Conservation (phyloP, 2,329 filamentous ascomycete genomes). For the Juglanconis oblonga region DNA sequence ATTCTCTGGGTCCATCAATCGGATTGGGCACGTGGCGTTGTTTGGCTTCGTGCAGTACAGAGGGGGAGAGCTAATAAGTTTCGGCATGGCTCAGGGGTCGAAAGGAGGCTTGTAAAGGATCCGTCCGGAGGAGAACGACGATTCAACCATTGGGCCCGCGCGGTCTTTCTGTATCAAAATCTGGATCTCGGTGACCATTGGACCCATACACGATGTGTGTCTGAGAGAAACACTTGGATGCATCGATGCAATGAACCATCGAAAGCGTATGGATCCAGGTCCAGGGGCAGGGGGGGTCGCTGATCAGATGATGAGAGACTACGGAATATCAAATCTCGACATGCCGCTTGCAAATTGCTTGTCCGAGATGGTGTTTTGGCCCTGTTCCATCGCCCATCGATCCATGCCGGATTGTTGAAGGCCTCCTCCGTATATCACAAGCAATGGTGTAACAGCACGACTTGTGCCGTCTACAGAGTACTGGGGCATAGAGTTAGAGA, state of each 20-base stretch:
- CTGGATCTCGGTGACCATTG: conserved; percentile 4
- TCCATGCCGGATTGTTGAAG: conserved; percentile 14
- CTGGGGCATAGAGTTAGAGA: neutral
- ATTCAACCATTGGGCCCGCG: neutral
- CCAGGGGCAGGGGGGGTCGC: conserved; percentile 1
- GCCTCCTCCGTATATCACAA: neutral
- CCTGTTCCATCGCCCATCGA: conserved; percentile 16
- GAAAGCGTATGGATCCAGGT: conserved; percentile 7
- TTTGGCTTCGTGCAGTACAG: conserved; percentile 11
- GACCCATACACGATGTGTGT: conserved; percentile 7
- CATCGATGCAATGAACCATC: conserved; percentile 8
- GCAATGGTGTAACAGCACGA: conserved; percentile 4
- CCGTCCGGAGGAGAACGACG: neutral
- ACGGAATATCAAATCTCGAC: conserved; percentile 2
- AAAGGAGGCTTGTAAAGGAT: conserved; percentile 11
- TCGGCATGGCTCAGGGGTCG: conserved; percentile 20
- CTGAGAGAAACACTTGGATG: conserved; percentile 4
- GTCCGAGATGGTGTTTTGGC: conserved; percentile 16
- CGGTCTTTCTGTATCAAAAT: neutral
- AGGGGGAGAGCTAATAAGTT: conserved; percentile 13
- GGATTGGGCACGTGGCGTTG: conserved; percentile 16
- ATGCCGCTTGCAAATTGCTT: conserved; percentile 13
- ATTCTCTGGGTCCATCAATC: conserved; percentile 3
- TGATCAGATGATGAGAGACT: conserved; percentile 19
- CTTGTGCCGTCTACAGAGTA: neutral